phyloP scores from a whole-genome alignment of 495 filamentous ascomycete genomes.

The Penicillium pulvis region DNA sequence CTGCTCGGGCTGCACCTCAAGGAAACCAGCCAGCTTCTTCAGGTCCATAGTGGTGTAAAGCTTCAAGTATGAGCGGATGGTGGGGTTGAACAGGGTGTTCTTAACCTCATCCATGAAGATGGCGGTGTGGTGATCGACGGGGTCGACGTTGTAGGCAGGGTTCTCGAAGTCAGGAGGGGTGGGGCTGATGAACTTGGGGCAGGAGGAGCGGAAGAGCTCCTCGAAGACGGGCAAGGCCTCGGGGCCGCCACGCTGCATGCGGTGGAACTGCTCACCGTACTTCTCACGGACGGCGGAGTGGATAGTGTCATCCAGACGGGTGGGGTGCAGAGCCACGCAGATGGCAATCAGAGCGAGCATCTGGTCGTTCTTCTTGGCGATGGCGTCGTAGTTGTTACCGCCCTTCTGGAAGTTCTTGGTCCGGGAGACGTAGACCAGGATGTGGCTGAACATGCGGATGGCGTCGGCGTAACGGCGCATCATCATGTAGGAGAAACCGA shows the following conservation, averaged over 20 bases:
- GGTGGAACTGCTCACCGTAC: slow-evolving; percentile 94
- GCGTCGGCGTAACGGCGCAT: slow-evolving; percentile 98
- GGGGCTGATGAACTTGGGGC: slow-evolving; percentile 99
- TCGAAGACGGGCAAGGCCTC: slow-evolving; percentile 95
- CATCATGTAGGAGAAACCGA: slow-evolving; percentile 99
- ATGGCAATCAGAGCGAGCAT: slow-evolving; percentile 99
- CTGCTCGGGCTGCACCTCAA: slow-evolving; percentile 91
- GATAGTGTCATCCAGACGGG: slow-evolving; percentile 96
- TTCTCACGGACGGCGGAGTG: slow-evolving; percentile 97
- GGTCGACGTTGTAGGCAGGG: slow-evolving; percentile 91
- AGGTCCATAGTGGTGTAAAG: slow-evolving; percentile 99
- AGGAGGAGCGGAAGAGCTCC: slow-evolving; percentile 91
- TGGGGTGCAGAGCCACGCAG: slow-evolving; percentile 96
- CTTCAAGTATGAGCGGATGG: slow-evolving; percentile 95
- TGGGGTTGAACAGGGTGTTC: slow-evolving; percentile 92
- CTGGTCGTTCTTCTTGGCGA: slow-evolving; percentile 99
- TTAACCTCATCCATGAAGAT: slow-evolving; percentile 99
- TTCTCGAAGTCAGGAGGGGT: slow-evolving; percentile 97
- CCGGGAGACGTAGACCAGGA: slow-evolving; percentile 96
- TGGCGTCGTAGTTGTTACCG: slow-evolving; percentile 92
- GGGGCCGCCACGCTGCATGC: slow-evolving; percentile 92
- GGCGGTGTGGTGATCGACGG: slow-evolving; percentile 91
- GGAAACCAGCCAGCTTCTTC: slow-evolving; percentile 95
- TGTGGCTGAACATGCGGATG: slow-evolving; percentile 99
- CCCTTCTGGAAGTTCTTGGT: slow-evolving; percentile 99